phyloP scores from a whole-genome alignment of 192 early-diverging fungal genomes.

The Funneliformis geosporum region DNA sequence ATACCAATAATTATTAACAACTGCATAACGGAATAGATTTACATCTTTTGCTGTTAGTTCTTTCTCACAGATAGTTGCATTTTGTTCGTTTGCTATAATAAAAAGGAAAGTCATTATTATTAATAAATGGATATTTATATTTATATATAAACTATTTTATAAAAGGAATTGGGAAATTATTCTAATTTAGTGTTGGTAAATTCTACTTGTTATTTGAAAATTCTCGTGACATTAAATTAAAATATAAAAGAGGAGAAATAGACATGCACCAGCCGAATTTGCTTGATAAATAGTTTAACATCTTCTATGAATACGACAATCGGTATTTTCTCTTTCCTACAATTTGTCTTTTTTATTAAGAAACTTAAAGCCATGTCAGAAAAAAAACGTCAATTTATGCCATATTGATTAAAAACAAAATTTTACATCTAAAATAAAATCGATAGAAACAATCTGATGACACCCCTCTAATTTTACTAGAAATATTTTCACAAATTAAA shows the following conservation, averaged over 20 bases:
- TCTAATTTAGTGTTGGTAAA: no score
- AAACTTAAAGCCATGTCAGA: not conserved
- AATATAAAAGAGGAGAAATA: not conserved
- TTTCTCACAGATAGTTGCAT: constrained; percentile 53
- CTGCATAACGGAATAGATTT: constrained; percentile 63
- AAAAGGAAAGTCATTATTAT: not conserved
- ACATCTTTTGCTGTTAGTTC: constrained; percentile 49
- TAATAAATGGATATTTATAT: no score
- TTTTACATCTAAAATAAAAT: not conserved
- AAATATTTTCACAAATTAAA: not conserved
- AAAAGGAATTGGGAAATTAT: no score
- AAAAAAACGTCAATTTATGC: not conserved
- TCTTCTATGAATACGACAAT: not conserved
- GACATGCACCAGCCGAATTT: not conserved
- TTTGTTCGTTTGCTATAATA: constrained; percentile 36
- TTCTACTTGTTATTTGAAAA: no score
- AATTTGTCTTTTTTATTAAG: not conserved
- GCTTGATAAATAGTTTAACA: not conserved
- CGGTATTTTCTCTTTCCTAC: not conserved
- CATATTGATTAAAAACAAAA: not conserved
- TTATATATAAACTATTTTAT: no score
- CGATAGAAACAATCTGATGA: not conserved
- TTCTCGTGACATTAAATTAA: not conserved
- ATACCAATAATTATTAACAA: constrained; percentile 67
- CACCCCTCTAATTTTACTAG: no score